Conservation (phyloP, 148 eudicot genomes). For the Salicornia ramosissima region DNA sequence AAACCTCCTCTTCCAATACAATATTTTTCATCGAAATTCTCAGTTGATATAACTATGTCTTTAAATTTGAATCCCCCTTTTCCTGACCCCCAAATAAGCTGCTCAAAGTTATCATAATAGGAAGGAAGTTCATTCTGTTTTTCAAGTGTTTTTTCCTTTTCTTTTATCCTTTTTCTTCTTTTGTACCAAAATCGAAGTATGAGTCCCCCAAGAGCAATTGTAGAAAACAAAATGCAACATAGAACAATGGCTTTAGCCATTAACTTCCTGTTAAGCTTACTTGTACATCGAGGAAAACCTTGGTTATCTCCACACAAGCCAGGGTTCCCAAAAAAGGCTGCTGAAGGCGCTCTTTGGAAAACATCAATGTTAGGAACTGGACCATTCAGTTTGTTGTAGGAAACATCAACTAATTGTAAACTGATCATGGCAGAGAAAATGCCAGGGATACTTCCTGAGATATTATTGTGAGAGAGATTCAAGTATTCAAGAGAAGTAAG, state of each 20-base stretch:
- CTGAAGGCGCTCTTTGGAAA: constrained; percentile 5
- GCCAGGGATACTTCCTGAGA: constrained; percentile 22
- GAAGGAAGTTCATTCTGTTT: constrained; percentile 3
- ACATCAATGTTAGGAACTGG: constrained; percentile 20
- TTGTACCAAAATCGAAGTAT: background rate
- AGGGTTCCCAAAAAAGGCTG: constrained; percentile 14
- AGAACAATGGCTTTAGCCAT: constrained; percentile 14
- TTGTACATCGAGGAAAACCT: constrained; percentile 12
- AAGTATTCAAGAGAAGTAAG: constrained; percentile 25
- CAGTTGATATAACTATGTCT: constrained; percentile 23
- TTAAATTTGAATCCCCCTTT: constrained; percentile 16
- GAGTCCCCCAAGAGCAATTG: constrained; percentile 4
- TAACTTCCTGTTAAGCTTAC: background rate
- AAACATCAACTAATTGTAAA: constrained; percentile 30
- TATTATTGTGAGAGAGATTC: constrained; percentile 29
- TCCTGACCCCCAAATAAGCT: constrained; percentile 14
- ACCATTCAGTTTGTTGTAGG: constrained; percentile 32
- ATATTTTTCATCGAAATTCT: constrained; percentile 23
- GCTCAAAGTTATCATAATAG: constrained; percentile 15
- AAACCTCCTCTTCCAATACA: constrained; percentile 33
- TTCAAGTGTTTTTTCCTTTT: background rate
- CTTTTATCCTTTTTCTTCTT: background rate
- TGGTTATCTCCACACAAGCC: constrained; percentile 20
- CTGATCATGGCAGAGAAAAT: constrained; percentile 10
- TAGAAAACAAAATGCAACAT: constrained; percentile 9